Conservation (phyloP, 768 basidiomycete genomes). For the Lentinula raphanica region DNA sequence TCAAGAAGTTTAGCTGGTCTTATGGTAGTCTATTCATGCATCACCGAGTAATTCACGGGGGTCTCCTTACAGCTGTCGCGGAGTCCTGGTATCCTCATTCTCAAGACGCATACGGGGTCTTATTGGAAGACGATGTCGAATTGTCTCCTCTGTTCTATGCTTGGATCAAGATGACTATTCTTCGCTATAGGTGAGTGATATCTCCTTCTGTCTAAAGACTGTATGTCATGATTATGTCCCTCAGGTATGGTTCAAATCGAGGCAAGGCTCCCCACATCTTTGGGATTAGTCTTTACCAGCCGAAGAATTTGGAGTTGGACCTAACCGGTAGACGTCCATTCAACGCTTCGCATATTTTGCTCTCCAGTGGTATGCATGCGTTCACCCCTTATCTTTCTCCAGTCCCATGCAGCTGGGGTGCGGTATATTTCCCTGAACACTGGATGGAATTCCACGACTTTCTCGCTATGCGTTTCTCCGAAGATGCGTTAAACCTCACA, state of each 20-base stretch:
- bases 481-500: slow-evolving; percentile 25
- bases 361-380: slow-evolving; percentile 29
- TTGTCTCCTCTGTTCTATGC: slow-evolving; percentile 81
- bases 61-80: slow-evolving; percentile 76
- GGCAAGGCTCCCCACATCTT: slow-evolving; percentile 49
- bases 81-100: slow-evolving; percentile 84
- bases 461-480: slow-evolving; percentile 66
- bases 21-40: slow-evolving; percentile 58
- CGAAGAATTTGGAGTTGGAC: slow-evolving; percentile 72
- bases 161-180: slow-evolving; percentile 76
- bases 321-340: slow-evolving; percentile 64
- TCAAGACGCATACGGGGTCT: slow-evolving; percentile 69
- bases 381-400: slow-evolving; percentile 78
- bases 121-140: slow-evolving; percentile 86
- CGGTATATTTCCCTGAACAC: slow-evolving; percentile 83
- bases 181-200: slow-evolving; percentile 59
- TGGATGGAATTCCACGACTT: slow-evolving; percentile 87
- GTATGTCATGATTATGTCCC: not conserved
- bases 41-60: slow-evolving; percentile 73
- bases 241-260: slow-evolving; percentile 50
- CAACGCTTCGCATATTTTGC: slow-evolving; percentile 58
- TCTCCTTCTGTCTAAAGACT: not conserved
- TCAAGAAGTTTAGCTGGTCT: slow-evolving; percentile 50
- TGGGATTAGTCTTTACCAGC: slow-evolving; percentile 84
- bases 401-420: slow-evolving; percentile 90